These are phyloP conservation scores for Saposhnikovia divaricata DNA, from an alignment of 129 eudicot genomes.

Conservation along the genomic window DNA sequence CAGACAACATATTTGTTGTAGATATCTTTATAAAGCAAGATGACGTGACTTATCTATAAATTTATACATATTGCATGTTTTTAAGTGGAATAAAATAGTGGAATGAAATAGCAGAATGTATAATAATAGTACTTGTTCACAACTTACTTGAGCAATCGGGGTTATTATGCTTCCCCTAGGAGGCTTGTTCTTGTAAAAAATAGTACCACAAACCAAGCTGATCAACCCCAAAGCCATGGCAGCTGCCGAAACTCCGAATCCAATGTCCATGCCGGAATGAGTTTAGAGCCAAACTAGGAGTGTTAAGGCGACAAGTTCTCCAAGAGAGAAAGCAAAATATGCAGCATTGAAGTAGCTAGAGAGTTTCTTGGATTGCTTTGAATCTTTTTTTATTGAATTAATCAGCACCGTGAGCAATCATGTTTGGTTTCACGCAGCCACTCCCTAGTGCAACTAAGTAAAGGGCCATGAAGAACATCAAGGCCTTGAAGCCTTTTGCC, in stretches of 20 bases:
- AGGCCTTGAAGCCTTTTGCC: slow-evolving; percentile 60
- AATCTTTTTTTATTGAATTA: slow-evolving; percentile 51
- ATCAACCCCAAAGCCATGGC: slow-evolving; percentile 87
- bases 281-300: slow-evolving; percentile 87
- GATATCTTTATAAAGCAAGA: not conserved
- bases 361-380: slow-evolving; percentile 69
- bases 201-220: slow-evolving; percentile 62
- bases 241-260: slow-evolving; percentile 94
- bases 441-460: slow-evolving; percentile 87
- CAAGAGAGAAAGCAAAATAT: slow-evolving; percentile 86
- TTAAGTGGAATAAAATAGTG: no score
- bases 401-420: slow-evolving; percentile 90
- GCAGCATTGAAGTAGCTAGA: slow-evolving; percentile 93
- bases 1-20: no score
- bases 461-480: slow-evolving; percentile 70
- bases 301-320: slow-evolving; percentile 84
- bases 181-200: slow-evolving; percentile 68
- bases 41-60: not conserved
- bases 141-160: slow-evolving; percentile 72
- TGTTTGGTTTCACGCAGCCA: slow-evolving; percentile 86
- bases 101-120: not conserved
- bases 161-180: slow-evolving; percentile 76
- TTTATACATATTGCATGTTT: not conserved
- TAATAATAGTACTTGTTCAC: not conserved
- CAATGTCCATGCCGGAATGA: slow-evolving; percentile 97